Evolutionary conservation across 805 yeast genomes (phyloP).

Genomic region (Metschnikowia lunata): DNA sequence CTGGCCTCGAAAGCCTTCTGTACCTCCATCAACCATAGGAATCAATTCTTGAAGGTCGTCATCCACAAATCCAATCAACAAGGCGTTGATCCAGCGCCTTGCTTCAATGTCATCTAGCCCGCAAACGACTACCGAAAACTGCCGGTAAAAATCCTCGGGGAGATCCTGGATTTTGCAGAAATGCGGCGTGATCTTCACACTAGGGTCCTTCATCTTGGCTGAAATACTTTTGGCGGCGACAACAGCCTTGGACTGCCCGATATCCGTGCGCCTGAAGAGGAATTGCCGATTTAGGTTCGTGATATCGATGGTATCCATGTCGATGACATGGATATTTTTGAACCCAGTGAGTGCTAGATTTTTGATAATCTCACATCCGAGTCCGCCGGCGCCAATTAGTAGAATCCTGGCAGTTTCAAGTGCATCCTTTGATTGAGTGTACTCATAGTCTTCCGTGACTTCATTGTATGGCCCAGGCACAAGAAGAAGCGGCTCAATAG

Average conservation of each 20-base stretch:
- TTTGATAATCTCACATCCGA: constrained; percentile 78
- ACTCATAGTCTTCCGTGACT: constrained; percentile 30
- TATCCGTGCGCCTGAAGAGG: constrained; percentile 54
- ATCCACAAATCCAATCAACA: constrained; percentile 60
- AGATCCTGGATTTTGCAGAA: constrained; percentile 59
- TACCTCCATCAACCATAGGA: constrained; percentile 84
- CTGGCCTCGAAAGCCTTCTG: constrained; percentile 93
- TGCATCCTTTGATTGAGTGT: constrained; percentile 20
- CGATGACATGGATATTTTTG: constrained; percentile 59
- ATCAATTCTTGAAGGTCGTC: constrained; percentile 30
- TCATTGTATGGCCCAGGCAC: constrained; percentile 39
- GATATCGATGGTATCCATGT: constrained; percentile 81
- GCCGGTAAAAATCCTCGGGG: constrained; percentile 55
- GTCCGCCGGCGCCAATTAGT: constrained; percentile 77
- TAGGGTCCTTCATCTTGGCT: constrained; percentile 36
- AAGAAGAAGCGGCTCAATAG: constrained; percentile 21
- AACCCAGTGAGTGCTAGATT: constrained; percentile 70
- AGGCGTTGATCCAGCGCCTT: constrained; percentile 79
- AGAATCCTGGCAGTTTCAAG: constrained; percentile 24
- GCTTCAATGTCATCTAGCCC: constrained; percentile 91
- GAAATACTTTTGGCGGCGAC: constrained; percentile 59
- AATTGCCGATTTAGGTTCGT: constrained; percentile 75
- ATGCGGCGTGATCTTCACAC: constrained; percentile 50
- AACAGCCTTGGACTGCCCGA: constrained; percentile 63
- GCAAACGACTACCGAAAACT: constrained; percentile 71